phyloP scores from a whole-genome alignment of 139 green algal genomes.

The Chlamydomonas schloesseri region DNA sequence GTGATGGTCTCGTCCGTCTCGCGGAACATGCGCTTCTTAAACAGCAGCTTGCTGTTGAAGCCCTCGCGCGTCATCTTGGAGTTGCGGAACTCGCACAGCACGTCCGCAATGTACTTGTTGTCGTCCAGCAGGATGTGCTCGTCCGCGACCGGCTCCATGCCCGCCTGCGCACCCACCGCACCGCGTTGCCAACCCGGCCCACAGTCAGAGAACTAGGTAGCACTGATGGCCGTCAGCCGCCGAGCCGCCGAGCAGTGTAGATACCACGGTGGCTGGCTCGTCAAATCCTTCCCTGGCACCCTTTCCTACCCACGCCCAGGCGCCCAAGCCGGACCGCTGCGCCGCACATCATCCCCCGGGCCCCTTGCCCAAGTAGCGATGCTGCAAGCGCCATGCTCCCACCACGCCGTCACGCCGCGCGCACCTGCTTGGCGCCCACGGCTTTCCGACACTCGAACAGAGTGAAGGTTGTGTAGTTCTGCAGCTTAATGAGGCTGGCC shows the following conservation, averaged over 20 bases:
- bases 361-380: too few relatives aligned
- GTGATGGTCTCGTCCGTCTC: slow-evolving; percentile 96
- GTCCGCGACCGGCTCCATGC: slow-evolving; percentile 63
- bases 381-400: too few relatives aligned
- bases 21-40: slow-evolving; percentile 98
- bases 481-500: slow-evolving; percentile 89
- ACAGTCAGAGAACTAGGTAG: too few relatives aligned
- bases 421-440: slow-evolving; percentile 46
- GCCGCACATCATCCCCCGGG: too few relatives aligned
- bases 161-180: neutral
- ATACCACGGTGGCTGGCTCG: too few relatives aligned
- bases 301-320: too few relatives aligned
- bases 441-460: slow-evolving; percentile 84
- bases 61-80: slow-evolving; percentile 60
- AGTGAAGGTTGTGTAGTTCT: slow-evolving; percentile 96
- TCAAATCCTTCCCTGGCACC: too few relatives aligned
- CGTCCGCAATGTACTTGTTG: slow-evolving; percentile 89
- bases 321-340: too few relatives aligned
- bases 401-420: neutral
- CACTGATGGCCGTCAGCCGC: too few relatives aligned
- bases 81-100: slow-evolving; percentile 85
- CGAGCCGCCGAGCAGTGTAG: too few relatives aligned
- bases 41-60: slow-evolving; percentile 83
- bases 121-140: slow-evolving; percentile 95
- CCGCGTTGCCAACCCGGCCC: too few relatives aligned